Base-by-base conservation (phyloP, 2,329 filamentous ascomycete genomes). In the Chalara sp. region DNA sequence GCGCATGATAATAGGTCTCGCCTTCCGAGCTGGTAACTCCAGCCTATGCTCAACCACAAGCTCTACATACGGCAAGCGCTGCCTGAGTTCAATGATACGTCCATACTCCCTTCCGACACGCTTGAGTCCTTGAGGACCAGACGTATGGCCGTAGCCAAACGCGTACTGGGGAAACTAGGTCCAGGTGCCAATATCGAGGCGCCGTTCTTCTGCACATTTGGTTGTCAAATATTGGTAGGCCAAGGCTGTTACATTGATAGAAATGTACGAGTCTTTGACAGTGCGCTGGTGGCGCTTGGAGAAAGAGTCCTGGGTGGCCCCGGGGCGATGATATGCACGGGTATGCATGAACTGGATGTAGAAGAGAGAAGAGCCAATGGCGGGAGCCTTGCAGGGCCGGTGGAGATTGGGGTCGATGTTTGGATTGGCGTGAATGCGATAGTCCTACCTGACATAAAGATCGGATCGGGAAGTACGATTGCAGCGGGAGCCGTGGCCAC, bases 251-350 rank as follows among this genome's bases (percentile, higher is more conserved):
- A 59, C 47, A 53, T 56, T 29, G 60, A 63, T 46, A 50, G 52
- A 7, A 50, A 52, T 35, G 48, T 62, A 10, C 51, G 51, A 6
- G 58, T 62, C 31, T 56, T 51, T 40, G 58, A 63, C 41, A 58
- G 53, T 30, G 59, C 59, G 2, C 70, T 80, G 3, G 83, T 91
- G 39, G 71, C 66, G 7, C 59, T 63, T 39, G 59, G 60, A 29
- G 35, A 53, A 13, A 49, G 54, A 40, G 51, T 54, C 7, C 44
- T 59, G 75, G 72, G 90, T 50, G 88, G 85, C 0, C 85, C 87
- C 0, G 84, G 82, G 58, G 85, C 90, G 0, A 79, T 73, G 46
- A 77, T 93, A 50, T 88, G 81, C 62, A 79, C 81, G 2, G 87
- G 79, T 1, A 85, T 81, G 0, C 88, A 93, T 65, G 86, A 87